phyloP scores from a whole-genome alignment of 495 filamentous ascomycete genomes.

The Aspergillus hancockii region DNA sequence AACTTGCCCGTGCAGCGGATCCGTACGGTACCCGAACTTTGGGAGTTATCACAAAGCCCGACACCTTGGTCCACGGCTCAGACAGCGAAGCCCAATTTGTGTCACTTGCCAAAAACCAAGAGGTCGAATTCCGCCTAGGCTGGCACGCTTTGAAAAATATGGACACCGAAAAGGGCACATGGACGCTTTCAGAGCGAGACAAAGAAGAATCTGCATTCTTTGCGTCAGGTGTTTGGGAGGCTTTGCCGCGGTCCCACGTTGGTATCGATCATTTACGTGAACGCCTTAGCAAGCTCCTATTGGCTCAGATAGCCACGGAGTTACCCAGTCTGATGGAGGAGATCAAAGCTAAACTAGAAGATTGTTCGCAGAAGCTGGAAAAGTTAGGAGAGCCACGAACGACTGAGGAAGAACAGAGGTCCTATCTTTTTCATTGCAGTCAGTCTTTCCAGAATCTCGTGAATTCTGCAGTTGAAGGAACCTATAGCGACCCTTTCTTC shows the following conservation, averaged over 20 bases:
- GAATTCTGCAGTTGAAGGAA: conserved; percentile 54
- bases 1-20: conserved; percentile 46
- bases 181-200: conserved; percentile 37
- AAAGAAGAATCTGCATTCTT: conserved; percentile 43
- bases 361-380: conserved; percentile 35
- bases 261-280: conserved; percentile 54
- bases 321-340: conserved; percentile 62
- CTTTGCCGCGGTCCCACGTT: conserved; percentile 33
- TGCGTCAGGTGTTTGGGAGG: conserved; percentile 47
- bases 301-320: conserved; percentile 54
- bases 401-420: conserved; percentile 51
- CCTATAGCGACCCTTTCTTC: conserved; percentile 60
- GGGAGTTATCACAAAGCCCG: conserved; percentile 55
- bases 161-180: conserved; percentile 40
- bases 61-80: conserved; percentile 40
- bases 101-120: conserved; percentile 40
- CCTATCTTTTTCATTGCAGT: conserved; percentile 54
- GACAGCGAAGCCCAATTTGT: conserved; percentile 41
- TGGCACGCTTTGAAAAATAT: conserved; percentile 56
- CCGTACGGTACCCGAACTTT: conserved; percentile 46
- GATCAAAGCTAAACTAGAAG: conserved; percentile 43
- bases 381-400: conserved; percentile 54
- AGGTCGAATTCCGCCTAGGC: conserved; percentile 46
- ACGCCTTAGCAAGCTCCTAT: conserved; percentile 58
- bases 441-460: conserved; percentile 49